Percentiles rank a stretch among this genome's conserved stretches.
These are phyloP conservation scores for Rhizopogon parksii DNA, from an alignment of 1,284 basidiomycete species.

Conservation along the genomic window DNA sequence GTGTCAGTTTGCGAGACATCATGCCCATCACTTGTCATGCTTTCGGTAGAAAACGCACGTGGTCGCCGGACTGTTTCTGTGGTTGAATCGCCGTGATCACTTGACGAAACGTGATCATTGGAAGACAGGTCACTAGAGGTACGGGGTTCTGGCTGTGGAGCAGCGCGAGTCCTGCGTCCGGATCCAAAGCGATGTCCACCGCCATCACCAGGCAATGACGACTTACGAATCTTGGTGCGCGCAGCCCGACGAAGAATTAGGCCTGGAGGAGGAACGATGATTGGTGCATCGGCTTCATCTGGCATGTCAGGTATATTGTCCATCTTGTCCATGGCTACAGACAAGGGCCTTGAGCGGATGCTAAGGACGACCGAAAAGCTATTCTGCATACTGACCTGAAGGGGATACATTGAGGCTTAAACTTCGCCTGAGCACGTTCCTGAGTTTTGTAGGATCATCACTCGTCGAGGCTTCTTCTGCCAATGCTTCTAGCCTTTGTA, in stretches of 20 bases:
- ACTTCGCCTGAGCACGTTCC: conserved; percentile 79
- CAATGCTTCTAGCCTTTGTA: conserved; percentile 88
- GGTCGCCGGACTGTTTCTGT: conserved; percentile 31
- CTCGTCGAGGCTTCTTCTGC: conserved; percentile 82
- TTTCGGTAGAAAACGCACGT: conserved; percentile 44
- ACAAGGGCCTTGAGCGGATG: conserved; percentile 16
- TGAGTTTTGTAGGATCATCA: conserved; percentile 79
- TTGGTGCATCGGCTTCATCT: conserved; percentile 82
- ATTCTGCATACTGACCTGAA: conserved; percentile 56
- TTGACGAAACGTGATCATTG: conserved; percentile 38
- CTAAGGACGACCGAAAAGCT: conserved; percentile 6
- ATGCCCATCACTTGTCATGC: conserved; percentile 25
- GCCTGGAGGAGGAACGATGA: conserved; percentile 83
- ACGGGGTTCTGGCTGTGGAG: conserved; percentile 35
- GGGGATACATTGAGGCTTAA: conserved; percentile 84
- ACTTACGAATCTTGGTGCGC: conserved; percentile 92
- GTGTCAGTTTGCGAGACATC: conserved; percentile 48
- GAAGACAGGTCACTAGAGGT: conserved; percentile 61
- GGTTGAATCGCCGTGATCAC: conserved; percentile 52
- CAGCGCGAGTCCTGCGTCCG: conserved; percentile 30
- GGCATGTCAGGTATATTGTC: conserved; percentile 58
- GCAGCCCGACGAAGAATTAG: conserved; percentile 88
- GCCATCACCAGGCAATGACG: conserved; percentile 59
- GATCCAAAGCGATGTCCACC: conserved; percentile 73
- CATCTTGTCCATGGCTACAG: conserved; percentile 57